Evolutionary conservation across 2,329 filamentous ascomycete genomes (phyloP).

Genomic region (Aspergillus ochraceus): DNA sequence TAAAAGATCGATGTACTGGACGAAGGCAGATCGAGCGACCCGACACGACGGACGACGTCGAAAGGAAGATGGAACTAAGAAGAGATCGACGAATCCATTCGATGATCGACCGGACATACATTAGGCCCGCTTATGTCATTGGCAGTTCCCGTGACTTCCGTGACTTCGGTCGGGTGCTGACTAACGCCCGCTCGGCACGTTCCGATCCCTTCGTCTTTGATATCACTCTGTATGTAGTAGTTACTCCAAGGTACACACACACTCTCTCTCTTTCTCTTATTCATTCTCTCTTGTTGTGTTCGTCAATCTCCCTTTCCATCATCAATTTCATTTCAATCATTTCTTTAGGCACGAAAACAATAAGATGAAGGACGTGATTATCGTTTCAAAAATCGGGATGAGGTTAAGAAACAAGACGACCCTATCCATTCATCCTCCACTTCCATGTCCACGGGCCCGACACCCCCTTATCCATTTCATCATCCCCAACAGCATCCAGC

Average conservation of each 20-base stretch:
- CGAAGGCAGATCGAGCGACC: no score
- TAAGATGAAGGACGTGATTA: no score
- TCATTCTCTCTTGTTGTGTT: no score
- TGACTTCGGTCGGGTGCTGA: neutral
- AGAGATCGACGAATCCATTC: slow-evolving; percentile 13
- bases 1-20: neutral
- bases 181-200: slow-evolving; percentile 12
- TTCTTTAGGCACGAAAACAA: no score
- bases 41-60: slow-evolving; percentile 8
- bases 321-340: no score
- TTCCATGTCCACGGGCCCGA: neutral
- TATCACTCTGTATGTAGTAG: neutral
- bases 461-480: neutral
- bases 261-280: no score
- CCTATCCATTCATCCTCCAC: neutral
- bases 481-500: slow-evolving; percentile 3
- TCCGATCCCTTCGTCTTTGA: slow-evolving; percentile 9
- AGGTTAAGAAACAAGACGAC: neutral
- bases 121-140: slow-evolving; percentile 14
- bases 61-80: slow-evolving; percentile 16
- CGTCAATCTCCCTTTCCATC: no score
- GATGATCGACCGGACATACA: slow-evolving; percentile 22
- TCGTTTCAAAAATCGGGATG: no score
- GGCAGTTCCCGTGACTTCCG: neutral
- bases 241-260: neutral